These are phyloP conservation scores for Protomyces pachydermus DNA, from an alignment of 1,139 yeast species.

Conservation along the genomic window DNA sequence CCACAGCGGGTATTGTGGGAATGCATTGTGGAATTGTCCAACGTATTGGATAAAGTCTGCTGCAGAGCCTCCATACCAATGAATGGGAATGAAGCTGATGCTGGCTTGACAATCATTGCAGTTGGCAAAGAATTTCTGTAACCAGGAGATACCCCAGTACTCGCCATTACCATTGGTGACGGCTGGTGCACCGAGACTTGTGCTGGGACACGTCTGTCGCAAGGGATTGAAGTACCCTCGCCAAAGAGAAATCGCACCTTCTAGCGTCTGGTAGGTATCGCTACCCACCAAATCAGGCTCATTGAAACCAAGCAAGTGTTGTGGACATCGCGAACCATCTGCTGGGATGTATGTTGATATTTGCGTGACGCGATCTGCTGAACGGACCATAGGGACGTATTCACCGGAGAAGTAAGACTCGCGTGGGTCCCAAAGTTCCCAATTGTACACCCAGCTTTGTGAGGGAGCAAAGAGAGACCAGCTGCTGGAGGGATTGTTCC, in stretches of 20 bases:
- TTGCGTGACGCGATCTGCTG: conserved; percentile 9
- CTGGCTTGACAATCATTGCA: conserved; percentile 17
- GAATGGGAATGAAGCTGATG: conserved; percentile 20
- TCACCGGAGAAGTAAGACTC: conserved; percentile 8
- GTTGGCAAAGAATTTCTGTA: conserved; percentile 19
- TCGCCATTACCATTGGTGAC: conserved; percentile 15
- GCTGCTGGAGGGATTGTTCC: conserved; percentile 3
- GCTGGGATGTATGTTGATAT: conserved; percentile 2
- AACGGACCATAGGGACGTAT: conserved; percentile 16
- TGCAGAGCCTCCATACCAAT: conserved; percentile 16
- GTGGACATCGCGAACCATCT: not conserved
- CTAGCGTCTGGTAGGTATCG: conserved; percentile 14
- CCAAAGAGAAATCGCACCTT: conserved; percentile 22
- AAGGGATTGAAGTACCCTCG: conserved; percentile 22
- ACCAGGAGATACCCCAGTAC: conserved; percentile 23
- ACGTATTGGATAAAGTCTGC: conserved; percentile 10
- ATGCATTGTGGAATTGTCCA: conserved; percentile 8
- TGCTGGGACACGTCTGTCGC: conserved; percentile 11
- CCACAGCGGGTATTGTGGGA: conserved; percentile 19
- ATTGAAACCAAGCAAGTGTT: conserved; percentile 26
- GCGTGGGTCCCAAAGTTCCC: conserved; percentile 25
- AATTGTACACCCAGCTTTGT: conserved; percentile 25
- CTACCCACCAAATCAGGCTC: conserved; percentile 27
- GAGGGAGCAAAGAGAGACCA: conserved; percentile 14
- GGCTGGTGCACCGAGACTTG: conserved; percentile 25